Conservation (phyloP, 139 green algal species). For the Chlorella sp. region DNA sequence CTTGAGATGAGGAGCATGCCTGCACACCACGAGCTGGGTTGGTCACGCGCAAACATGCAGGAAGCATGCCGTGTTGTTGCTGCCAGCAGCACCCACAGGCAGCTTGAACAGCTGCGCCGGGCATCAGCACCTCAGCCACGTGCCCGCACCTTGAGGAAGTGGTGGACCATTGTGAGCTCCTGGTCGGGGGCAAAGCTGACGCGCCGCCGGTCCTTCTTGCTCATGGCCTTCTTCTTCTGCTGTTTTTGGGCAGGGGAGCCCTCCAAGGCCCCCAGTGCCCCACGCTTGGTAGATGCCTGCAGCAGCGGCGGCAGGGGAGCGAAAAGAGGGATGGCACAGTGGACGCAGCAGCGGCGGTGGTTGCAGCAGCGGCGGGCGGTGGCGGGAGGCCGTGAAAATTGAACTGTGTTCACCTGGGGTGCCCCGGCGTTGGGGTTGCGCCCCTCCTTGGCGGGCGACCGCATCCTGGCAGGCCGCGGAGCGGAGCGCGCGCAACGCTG, state of each 20-base stretch:
- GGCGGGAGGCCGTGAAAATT: background rate
- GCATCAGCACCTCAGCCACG: background rate
- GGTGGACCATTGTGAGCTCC: constrained; percentile 48
- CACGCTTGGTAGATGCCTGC: constrained; percentile 32
- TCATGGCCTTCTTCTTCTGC: constrained; percentile 27
- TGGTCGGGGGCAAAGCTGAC: constrained; percentile 56
- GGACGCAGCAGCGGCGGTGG: background rate
- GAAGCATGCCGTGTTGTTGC: background rate
- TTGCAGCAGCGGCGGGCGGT: background rate
- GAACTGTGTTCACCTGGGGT: constrained; percentile 23
- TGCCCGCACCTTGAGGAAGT: constrained; percentile 46
- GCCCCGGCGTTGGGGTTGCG: constrained; percentile 25
- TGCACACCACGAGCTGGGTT: too few species aligned
- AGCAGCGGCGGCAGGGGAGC: background rate
- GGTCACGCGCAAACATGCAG: background rate
- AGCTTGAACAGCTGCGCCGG: too few species aligned
- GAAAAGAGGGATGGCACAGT: background rate
- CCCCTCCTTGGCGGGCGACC: constrained; percentile 32
- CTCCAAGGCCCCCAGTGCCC: background rate
- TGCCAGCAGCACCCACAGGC: too few species aligned
- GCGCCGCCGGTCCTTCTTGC: constrained; percentile 37
- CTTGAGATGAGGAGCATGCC: too few species aligned
- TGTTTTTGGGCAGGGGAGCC: constrained; percentile 28
- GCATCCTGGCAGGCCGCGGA: constrained; percentile 7
- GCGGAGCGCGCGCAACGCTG: background rate